Base-by-base conservation (phyloP, 1,139 yeast species). In the Hyphopichia wangnamkhiaoensis region DNA sequence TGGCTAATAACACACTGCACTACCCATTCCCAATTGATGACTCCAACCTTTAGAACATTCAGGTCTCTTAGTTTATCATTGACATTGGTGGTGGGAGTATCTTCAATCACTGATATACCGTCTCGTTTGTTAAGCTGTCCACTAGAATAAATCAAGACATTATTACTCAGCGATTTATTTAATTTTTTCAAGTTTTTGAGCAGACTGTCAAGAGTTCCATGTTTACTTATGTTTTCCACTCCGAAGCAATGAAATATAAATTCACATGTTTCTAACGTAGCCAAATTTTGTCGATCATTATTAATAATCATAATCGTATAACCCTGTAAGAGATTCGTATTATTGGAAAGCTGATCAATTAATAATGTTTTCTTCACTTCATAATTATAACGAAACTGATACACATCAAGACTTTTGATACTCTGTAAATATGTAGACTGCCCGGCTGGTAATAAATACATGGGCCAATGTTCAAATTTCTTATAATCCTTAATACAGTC, bases 361-460 rank as follows among this genome's bases (percentile, higher is more conserved):
- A 80, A 51, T 2, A 42, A 38, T 2, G 31, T 34, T 0, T 58
- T 59, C 1, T 38, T 31, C 10, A 25, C n/a, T 0, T 59, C 58
- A 43, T 51, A 64, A 28, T 67, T 64, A 14, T 43, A 28, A 9
- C 69, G 49, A 49, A 76, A 82, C 7, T 50, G 49, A 33, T 49
- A 67, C 2, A 77, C 55, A 42, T 80, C 76, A 20, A 69, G 46
- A 47, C 74, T 74, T 46, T 59, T 68, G 9, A 68, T 53, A 29
- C 65, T 56, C 8, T 58, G 53, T 14, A 74, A 53, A 24, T 55
- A 48, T 5, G 58, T 61, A 5, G 82, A 74, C 25, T 74, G 76
- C 0, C 97, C 97, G 0, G 95, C 81, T 1, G 95, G 85, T 31
- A 90, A 63, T 3, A 85, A 54, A 56, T 82, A 90, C 20, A 71